Evolutionary conservation across 768 basidiomycete species (phyloP).

Genomic region (Rhodotorula graminis): DNA sequence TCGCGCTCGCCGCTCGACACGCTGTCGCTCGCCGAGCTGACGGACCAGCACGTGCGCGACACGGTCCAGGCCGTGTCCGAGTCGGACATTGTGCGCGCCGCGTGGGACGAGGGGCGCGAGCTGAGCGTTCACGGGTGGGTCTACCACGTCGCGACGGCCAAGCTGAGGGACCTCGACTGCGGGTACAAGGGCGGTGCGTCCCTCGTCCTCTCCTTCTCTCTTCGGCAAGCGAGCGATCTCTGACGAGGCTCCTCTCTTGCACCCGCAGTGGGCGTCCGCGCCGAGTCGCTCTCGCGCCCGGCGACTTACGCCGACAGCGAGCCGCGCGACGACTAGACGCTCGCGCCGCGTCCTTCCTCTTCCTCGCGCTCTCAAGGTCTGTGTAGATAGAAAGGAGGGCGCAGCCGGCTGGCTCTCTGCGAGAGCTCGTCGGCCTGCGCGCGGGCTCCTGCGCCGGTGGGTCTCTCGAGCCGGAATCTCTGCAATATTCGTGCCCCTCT

Average conservation of each 20-base stretch:
- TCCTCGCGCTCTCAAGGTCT: neutral
- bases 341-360: neutral
- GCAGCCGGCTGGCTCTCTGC: neutral
- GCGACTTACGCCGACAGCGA: conserved; percentile 27
- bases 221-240: too few relatives aligned
- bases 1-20: conserved; percentile 20
- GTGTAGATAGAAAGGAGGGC: neutral
- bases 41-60: conserved; percentile 30
- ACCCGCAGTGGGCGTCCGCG: conserved; percentile 5
- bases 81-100: conserved; percentile 16
- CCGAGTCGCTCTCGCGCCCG: conserved; percentile 31
- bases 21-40: conserved; percentile 23
- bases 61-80: conserved; percentile 27
- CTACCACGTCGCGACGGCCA: conserved; percentile 36
- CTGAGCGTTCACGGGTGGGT: conserved; percentile 38
- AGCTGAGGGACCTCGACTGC: conserved; percentile 33
- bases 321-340: neutral
- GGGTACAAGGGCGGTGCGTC: conserved; percentile 31
- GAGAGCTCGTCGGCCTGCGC: too few relatives aligned
- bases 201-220: neutral
- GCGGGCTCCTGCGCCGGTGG: too few relatives aligned
- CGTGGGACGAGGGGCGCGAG: conserved; percentile 33
- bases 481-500: too few relatives aligned
- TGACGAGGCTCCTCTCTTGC: neutral
- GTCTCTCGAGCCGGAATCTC: too few relatives aligned